Evolutionary conservation across 2,329 filamentous ascomycete species (phyloP), one percentile per base, ranked within the genome.

Genomic region (Monilinia fructigena): DNA sequence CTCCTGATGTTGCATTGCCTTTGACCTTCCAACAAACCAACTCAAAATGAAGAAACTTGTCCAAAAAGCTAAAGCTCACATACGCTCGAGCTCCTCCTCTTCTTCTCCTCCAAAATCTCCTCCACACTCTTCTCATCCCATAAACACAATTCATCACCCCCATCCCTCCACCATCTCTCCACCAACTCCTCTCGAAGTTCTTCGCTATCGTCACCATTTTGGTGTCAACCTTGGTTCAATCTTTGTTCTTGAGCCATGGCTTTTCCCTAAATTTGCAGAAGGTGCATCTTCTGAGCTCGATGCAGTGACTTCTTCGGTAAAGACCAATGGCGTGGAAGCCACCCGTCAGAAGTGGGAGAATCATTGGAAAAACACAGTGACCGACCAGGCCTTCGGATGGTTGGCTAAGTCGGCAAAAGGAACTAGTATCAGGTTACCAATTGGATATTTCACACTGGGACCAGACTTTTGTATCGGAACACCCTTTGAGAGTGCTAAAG

Each of bases 191-290:
- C 62, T 77, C 8, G 76, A 78, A 64, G 64, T 85, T 26, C 74
- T 82, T 38, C 79, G 83, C 61, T 87, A 86, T 71, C 82, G 85
- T 53, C 86, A 85, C 70, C 84, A 87, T 67, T 83, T 86, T 72
- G 85, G 84, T 10, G 81, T 80, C 0, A 88, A 87, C 67, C 77
- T 88, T 3, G 85, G 85, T 52, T 82, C 82, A 12, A 79, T 86
- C 55, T 88, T 86, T 73, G 81, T 86, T n/a, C 80, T 86, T 5
- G 86, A 87, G 72, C 79, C 81, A 73, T 87, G 85, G 85, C 78
- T 87, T 4, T 80, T 79, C 53, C 76, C 58, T 26, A 61, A 61
- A 61, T 61, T 61, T 16, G 58, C n/a, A 20, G 58, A 31, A 20
- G 58, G 58, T 18, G 58, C 58, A 50, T 52, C 58, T 16, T 74